Evolutionary conservation across 2,329 filamentous ascomycete genomes (phyloP), one percentile per base, ranked within the genome.

Genomic region (Botrytis tulipae): DNA sequence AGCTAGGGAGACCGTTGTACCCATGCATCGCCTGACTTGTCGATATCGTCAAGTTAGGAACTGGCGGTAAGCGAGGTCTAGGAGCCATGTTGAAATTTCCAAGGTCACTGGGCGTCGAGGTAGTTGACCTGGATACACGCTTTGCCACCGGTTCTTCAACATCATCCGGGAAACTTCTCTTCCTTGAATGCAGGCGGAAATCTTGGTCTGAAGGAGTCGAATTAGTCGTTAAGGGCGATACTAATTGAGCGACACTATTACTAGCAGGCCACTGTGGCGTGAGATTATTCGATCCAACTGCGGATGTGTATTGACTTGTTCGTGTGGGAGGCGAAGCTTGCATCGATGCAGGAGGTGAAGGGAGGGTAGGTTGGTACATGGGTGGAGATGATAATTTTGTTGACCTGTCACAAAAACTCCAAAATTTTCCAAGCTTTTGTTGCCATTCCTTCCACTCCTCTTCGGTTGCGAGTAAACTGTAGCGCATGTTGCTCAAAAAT

Each of bases 401-500:
- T 37, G 80, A 78, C 42, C 73, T 73, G 32, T 81, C 78, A 65
- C 79, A 81, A 72, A 94, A 98, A 70, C 91, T 90, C 76, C 91
- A 91, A 81, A 98, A 98, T 77, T 91, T 92, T 70, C 92, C 88
- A 72, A 98, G 86, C 82, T 94, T 94, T 75, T 86, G 85, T 79
- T 98, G 91, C 96, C 96, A 98, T 71, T 90, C 88, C 67, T 90
- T 87, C 96, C 96, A 99, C 81, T 97, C 89, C 71, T 90, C 87
- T 80, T 94, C 91, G 5, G 95, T 97, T 5, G 93, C 94, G 81
- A 95, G 91, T 12, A 99, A 86, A 78, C 93, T 94, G 83, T 98
- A 99, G 80, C 95, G 90, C 91, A 99, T 97, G 83, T 98, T 98
- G 85, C 95, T 98, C 76, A 99, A 86, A 79, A 99, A 99, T 82